Base-by-base conservation (phyloP, 2,329 filamentous ascomycete genomes). In the Aspergillus pseudoviridinutans region DNA sequence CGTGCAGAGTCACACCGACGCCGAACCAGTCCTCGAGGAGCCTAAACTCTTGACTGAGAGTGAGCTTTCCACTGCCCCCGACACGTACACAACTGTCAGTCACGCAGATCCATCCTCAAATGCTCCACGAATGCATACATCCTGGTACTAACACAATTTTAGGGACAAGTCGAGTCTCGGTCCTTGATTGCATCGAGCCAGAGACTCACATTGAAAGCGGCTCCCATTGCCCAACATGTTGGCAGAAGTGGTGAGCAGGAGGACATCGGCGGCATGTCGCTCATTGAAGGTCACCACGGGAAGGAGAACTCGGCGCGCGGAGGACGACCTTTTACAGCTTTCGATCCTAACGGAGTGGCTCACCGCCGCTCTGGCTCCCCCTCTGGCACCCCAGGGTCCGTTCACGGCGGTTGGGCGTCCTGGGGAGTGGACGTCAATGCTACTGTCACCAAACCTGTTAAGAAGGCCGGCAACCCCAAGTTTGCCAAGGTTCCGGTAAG, bases 1-100 rank as follows among this genome's bases (percentile, higher is more conserved):
- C 51, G 68, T 73, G 9, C 72, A 77, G 55, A 66, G 63, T 7
- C 65, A 68, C 47, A 51, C 69, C 24, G 74, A 75, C 29, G 60
- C 66, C 9, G 70, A 73, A 1, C 68, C 73, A 2, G 58, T 73
- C 14, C 51, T 62, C n/a, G 72, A 75, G 38, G 68, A 72, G 53
- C 54, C 62, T n/a, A 74, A 62, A 50, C 49, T 63, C 22, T 44
- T 69, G 9, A 57, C 61, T 2, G 64, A 67, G 38, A 61, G 52
- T 22, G 63, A 64, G 3, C 27, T 51, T 17, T 56, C 58, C 3
- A 58, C 56, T 4, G 54, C 38, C 7, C 27, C 52, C 20, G 53
- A 51, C 17, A 57, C 55, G 28, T 55, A 50, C 12, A 28, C 56
- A 44, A 22, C 46, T 17, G 63, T 64, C 44, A 50, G 60, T 54